phyloP scores from a whole-genome alignment of 805 yeast genomes.

The Komagataella ulmi region DNA sequence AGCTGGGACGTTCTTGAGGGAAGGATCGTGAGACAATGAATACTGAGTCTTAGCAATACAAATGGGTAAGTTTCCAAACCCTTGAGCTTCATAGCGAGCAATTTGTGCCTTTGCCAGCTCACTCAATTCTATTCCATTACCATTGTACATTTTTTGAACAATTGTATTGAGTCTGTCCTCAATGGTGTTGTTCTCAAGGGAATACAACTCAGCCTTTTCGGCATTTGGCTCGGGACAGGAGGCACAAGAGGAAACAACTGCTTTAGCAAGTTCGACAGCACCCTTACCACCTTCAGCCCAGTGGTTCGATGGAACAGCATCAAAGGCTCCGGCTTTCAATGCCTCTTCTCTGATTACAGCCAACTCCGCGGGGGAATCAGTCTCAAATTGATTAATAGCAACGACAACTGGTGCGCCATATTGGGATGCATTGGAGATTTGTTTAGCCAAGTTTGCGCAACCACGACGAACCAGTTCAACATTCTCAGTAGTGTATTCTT shows the following conservation, averaged over 20 bases:
- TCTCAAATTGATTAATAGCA: slow-evolving; percentile 68
- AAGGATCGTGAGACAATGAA: slow-evolving; percentile 73
- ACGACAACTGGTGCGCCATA: slow-evolving; percentile 74
- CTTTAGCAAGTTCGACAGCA: slow-evolving; percentile 60
- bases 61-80: slow-evolving; percentile 65
- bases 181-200: slow-evolving; percentile 39
- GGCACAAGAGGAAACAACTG: slow-evolving; percentile 21
- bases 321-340: slow-evolving; percentile 64
- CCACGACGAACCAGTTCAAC: slow-evolving; percentile 57
- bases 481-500: slow-evolving; percentile 61
- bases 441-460: slow-evolving; percentile 65
- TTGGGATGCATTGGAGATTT: slow-evolving; percentile 55
- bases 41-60: slow-evolving; percentile 83
- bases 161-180: slow-evolving; percentile 57
- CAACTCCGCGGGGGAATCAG: slow-evolving; percentile 59
- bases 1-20: slow-evolving; percentile 71
- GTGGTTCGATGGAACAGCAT: slow-evolving; percentile 72
- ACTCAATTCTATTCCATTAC: slow-evolving; percentile 53
- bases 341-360: slow-evolving; percentile 56
- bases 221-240: neutral
- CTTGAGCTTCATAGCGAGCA: slow-evolving; percentile 56
- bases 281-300: slow-evolving; percentile 85
- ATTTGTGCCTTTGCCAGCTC: slow-evolving; percentile 61
- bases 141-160: slow-evolving; percentile 72
- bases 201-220: slow-evolving; percentile 27